phyloP scores from a whole-genome alignment of 345 rosid species.

The Carallia pectinifolia region DNA sequence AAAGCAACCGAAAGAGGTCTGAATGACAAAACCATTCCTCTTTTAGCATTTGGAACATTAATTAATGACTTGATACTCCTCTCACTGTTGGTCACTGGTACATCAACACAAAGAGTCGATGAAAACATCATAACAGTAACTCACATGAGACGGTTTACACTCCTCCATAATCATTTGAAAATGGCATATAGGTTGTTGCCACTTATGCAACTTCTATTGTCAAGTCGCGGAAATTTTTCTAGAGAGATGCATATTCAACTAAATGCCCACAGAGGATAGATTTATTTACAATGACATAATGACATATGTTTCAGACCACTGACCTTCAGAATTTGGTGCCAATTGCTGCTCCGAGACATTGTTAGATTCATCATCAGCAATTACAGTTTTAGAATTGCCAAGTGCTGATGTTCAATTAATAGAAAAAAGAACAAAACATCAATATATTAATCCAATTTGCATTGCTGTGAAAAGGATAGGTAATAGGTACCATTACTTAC shows the following conservation, averaged over 20 bases:
- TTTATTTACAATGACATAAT: too few species aligned
- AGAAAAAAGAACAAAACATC: background rate
- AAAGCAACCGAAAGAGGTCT: background rate
- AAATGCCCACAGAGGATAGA: too few species aligned
- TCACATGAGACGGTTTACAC: too few species aligned
- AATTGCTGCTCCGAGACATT: background rate
- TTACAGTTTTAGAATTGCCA: background rate
- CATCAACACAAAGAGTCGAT: background rate
- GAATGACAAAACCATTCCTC: constrained; percentile 1
- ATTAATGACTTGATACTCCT: background rate
- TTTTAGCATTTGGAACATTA: background rate
- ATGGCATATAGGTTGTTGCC: background rate
- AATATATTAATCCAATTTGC: background rate
- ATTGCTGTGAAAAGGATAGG: background rate
- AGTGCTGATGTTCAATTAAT: background rate
- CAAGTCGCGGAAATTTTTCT: background rate
- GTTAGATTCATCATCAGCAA: background rate
- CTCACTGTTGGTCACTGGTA: background rate
- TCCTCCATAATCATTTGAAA: background rate
- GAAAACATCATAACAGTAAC: background rate
- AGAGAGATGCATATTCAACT: background rate
- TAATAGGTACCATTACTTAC: background rate
- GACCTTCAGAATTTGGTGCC: background rate
- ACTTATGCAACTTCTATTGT: background rate
- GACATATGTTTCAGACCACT: background rate